phyloP scores from a whole-genome alignment of 305 asterid species.

The Fraxinus albicans region DNA sequence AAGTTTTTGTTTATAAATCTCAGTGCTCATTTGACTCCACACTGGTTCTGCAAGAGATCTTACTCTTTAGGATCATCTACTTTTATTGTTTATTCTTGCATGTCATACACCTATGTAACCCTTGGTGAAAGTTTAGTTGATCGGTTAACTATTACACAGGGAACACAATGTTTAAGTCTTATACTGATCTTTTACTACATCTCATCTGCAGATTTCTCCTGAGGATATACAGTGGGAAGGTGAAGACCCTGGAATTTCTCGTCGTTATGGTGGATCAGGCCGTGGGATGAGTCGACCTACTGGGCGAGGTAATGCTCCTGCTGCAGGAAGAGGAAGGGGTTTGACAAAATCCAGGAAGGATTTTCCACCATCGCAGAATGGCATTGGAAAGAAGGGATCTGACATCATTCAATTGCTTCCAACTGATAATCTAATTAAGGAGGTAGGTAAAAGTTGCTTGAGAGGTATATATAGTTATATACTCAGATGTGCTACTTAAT shows the following conservation, averaged over 20 bases:
- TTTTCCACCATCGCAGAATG: constrained; percentile 58
- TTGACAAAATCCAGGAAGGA: constrained; percentile 52
- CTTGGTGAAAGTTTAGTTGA: not conserved
- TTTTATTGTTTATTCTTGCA: not conserved
- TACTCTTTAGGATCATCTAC: not conserved
- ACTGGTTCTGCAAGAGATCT: not conserved
- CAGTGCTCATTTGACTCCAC: not conserved
- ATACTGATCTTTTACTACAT: constrained; percentile 1
- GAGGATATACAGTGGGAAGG: constrained; percentile 65
- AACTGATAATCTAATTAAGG: constrained; percentile 59
- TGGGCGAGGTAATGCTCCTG: constrained; percentile 44
- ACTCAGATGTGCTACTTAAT: not conserved
- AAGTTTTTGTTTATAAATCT: not conserved
- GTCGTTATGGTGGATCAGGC: constrained; percentile 45
- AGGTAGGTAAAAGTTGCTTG: constrained; percentile 35
- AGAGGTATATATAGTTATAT: not conserved
- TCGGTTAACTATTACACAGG: not conserved
- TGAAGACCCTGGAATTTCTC: constrained; percentile 57
- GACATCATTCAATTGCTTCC: constrained; percentile 64
- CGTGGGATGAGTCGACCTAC: constrained; percentile 40
- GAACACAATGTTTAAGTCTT: not conserved
- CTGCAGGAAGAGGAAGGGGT: constrained; percentile 67
- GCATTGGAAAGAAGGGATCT: constrained; percentile 51
- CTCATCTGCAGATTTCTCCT: constrained; percentile 48
- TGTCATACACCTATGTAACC: not conserved